phyloP scores from a whole-genome alignment of 2,329 filamentous ascomycete species.

The Stenocarpella maydis region DNA sequence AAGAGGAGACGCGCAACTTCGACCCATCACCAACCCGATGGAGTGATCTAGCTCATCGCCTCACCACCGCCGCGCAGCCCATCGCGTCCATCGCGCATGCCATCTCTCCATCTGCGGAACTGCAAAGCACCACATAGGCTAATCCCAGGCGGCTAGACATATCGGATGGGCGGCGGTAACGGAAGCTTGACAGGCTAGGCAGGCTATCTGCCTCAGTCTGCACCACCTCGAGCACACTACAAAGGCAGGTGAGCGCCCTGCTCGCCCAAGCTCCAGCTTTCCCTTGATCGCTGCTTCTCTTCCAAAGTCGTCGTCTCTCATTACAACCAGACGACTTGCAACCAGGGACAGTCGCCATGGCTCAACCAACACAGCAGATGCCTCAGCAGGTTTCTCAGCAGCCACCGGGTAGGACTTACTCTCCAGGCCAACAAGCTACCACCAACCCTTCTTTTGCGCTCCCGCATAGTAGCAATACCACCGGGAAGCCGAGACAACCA shows the following conservation, averaged over 20 bases:
- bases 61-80: conserved; percentile 3
- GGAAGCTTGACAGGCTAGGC: conserved; percentile 32
- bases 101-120: not conserved
- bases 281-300: not conserved
- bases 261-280: not conserved
- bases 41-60: conserved; percentile 5
- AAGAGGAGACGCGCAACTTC: conserved; percentile 29
- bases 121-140: not conserved
- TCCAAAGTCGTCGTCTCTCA: not conserved
- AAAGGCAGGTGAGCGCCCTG: not conserved
- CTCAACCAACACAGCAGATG: conserved; percentile 45
- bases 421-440: conserved; percentile 70
- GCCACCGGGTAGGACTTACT: conserved; percentile 61
- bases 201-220: conserved; percentile 36
- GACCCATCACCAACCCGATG: conserved; percentile 26
- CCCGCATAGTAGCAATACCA: conserved; percentile 42
- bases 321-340: conserved; percentile 1
- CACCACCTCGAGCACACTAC: conserved; percentile 12
- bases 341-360: conserved; percentile 31
- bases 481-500: not conserved
- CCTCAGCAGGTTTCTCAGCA: conserved; percentile 40
- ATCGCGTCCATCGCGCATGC: conserved; percentile 21
- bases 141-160: conserved; percentile 2
- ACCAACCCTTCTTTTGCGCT: conserved; percentile 62
- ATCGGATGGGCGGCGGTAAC: conserved; percentile 29